Evolutionary conservation across 257 asterid species (phyloP), one percentile per base, ranked within the genome.

Genomic region (Petunia secreta): DNA sequence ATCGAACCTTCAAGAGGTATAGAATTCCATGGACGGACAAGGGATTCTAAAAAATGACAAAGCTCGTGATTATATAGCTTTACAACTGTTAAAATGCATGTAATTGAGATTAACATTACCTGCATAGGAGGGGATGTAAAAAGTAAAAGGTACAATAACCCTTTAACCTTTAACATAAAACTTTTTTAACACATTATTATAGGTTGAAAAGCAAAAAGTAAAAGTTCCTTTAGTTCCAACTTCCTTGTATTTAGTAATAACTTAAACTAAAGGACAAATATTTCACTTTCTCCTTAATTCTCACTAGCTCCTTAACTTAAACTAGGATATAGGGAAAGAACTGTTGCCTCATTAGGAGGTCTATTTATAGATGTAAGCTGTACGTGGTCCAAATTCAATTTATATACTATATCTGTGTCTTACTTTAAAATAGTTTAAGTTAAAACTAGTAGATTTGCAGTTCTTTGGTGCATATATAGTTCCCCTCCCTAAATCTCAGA

Each of bases 141-240:
- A 71, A 5, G 44, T 71, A 34, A 9, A 71, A 71, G 44, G 77
- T 71, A 6, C 34, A 34, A 73, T 73, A 5, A 46, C 59, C 14
- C 77, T 69, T 46, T 69, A 69, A 50, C 44, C 62, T 50, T 71
- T 73, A 3, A 4, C 38, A 34, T 48, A 69, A 25, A 25, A 2
- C 60, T 71, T 48, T 71, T 48, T 5, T 2, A 71, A 48, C 25
- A 48, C 62, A 50, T 73, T 13, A 39, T 64, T 71, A 71, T 34
- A 50, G 34, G 62, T 34, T 73, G 46, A 50, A 73, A 73, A 50
- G 78, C 9, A 73, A 50, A 50, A 71, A 50, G 46, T 50, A 73
- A 71, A 71, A 73, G 14, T 3, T 48, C 41, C 60, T 71, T 71
- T 71, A 48, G 43, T 71, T 48, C 7, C 77, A 73, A 73, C 62